These are phyloP conservation scores for Rhodotorula sp. DNA, from an alignment of 1,284 basidiomycete species.

Conservation along the genomic window DNA sequence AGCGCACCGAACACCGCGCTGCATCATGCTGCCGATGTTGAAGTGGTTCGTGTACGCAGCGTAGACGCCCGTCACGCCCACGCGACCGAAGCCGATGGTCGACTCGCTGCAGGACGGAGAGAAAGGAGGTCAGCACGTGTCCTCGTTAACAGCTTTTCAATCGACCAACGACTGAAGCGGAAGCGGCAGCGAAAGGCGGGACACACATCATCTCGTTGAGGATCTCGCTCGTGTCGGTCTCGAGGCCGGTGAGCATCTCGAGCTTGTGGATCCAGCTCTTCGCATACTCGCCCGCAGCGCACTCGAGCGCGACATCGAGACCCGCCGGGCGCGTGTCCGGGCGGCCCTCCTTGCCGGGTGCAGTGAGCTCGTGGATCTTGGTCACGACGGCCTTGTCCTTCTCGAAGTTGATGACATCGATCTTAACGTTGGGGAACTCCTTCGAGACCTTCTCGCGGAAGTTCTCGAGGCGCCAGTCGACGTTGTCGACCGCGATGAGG, in stretches of 20 bases:
- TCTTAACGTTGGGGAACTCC: slow-evolving; percentile 50
- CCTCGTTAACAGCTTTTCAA: no score
- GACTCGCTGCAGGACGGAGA: slow-evolving; percentile 1
- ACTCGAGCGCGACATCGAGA: slow-evolving; percentile 65
- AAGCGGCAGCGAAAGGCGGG: no score
- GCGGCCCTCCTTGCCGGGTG: slow-evolving; percentile 51
- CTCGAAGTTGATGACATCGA: slow-evolving; percentile 68
- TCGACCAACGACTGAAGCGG: accelerated
- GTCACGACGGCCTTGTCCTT: slow-evolving; percentile 62
- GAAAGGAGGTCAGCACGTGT: no score
- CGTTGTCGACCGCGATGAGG: slow-evolving; percentile 70
- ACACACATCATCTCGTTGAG: slow-evolving; percentile 62
- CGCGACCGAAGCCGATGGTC: slow-evolving; percentile 19
- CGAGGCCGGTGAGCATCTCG: slow-evolving; percentile 69
- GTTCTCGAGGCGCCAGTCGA: slow-evolving; percentile 64
- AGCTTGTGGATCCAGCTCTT: slow-evolving; percentile 60
- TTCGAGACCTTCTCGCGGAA: slow-evolving; percentile 57
- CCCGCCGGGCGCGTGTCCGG: slow-evolving; percentile 51
- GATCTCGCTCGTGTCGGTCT: slow-evolving; percentile 64
- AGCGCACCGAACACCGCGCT: slow-evolving; percentile 58
- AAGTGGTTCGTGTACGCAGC: slow-evolving; percentile 61
- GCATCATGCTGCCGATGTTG: slow-evolving; percentile 75
- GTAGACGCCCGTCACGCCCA: slow-evolving; percentile 42
- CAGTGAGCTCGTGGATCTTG: slow-evolving; percentile 44
- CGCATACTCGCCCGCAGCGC: slow-evolving; percentile 49